phyloP scores from a whole-genome alignment of 2,329 filamentous ascomycete species.

The Xylaria sp. region DNA sequence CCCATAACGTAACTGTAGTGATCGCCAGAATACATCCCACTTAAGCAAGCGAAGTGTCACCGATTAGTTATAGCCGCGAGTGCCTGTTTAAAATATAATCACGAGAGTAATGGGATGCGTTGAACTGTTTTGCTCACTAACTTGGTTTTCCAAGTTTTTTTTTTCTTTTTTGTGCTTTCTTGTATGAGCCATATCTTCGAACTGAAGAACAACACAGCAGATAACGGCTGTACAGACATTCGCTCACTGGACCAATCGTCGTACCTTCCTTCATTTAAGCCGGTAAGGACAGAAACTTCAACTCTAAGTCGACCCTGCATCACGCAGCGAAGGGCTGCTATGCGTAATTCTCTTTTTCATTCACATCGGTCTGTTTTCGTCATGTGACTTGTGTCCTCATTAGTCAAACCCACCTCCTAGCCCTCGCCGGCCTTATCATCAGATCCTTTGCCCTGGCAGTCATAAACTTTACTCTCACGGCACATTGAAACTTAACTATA shows the following conservation, averaged over 20 bases:
- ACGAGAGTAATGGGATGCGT: background rate
- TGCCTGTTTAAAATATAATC: background rate
- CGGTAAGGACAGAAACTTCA: slow-evolving; percentile 33
- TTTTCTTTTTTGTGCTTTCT: slow-evolving; percentile 1
- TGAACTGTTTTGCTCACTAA: slow-evolving; percentile 11
- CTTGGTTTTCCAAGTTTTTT: slow-evolving; percentile 19
- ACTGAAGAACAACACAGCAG: slow-evolving; percentile 11
- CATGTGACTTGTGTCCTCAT: slow-evolving; percentile 6
- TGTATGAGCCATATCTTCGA: slow-evolving; percentile 11
- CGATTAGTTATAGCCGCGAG: background rate
- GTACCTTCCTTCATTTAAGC: slow-evolving; percentile 5
- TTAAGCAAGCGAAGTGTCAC: background rate
- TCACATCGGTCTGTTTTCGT: background rate
- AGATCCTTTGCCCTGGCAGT: slow-evolving; percentile 5
- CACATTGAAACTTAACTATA: slow-evolving; percentile 16
- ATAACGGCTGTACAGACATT: slow-evolving; percentile 1
- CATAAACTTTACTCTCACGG: background rate
- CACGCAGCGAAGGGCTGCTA: slow-evolving; percentile 7
- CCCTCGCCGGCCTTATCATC: background rate
- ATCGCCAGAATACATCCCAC: background rate
- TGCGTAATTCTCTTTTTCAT: background rate
- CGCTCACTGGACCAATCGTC: background rate
- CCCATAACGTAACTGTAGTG: no score
- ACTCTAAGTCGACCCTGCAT: slow-evolving; percentile 17
- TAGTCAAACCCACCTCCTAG: background rate